Percentiles rank a stretch among this genome's conserved stretches.
phyloP scores from a whole-genome alignment of 1,284 basidiomycete genomes.

The Microstroma glucosiphilum region DNA sequence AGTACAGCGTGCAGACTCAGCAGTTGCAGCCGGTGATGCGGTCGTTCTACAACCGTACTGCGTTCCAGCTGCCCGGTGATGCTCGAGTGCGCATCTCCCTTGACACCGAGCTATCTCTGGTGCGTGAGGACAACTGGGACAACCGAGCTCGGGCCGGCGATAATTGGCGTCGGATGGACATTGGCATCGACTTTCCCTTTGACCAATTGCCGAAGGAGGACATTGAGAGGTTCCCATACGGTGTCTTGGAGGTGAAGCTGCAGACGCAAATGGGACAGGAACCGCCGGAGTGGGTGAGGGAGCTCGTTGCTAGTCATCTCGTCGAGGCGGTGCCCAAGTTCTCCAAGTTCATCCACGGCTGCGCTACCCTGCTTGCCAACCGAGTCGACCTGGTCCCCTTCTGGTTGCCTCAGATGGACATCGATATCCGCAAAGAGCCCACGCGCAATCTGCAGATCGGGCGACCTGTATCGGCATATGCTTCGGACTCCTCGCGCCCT shows the following conservation, averaged over 20 bases:
- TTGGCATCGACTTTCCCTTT: slow-evolving; percentile 89
- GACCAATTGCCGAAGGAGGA: slow-evolving; percentile 70
- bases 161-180: slow-evolving; percentile 91
- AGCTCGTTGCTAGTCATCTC: slow-evolving; percentile 86
- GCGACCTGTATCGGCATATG: slow-evolving; percentile 25
- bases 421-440: slow-evolving; percentile 49
- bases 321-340: slow-evolving; percentile 55
- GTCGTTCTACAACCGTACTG: slow-evolving; percentile 98
- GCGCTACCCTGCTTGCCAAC: slow-evolving; percentile 82
- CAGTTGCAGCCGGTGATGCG: slow-evolving; percentile 78
- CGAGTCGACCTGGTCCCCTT: slow-evolving; percentile 97
- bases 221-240: slow-evolving; percentile 81
- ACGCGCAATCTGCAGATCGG: slow-evolving; percentile 40
- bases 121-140: slow-evolving; percentile 97
- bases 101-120: slow-evolving; percentile 88
- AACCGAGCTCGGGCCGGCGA: slow-evolving; percentile 67
- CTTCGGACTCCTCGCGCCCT: slow-evolving; percentile 27
- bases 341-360: slow-evolving; percentile 96
- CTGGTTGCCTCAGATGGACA: slow-evolving; percentile 89
- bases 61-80: slow-evolving; percentile 96
- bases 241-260: slow-evolving; percentile 91
- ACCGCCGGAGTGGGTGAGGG: slow-evolving; percentile 91
- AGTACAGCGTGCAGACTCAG: slow-evolving; percentile 81
- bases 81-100: slow-evolving; percentile 95
- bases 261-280: slow-evolving; percentile 95